Base-by-base conservation (phyloP, 306 rosid species). In the Ammopiptanthus mongolicus region DNA sequence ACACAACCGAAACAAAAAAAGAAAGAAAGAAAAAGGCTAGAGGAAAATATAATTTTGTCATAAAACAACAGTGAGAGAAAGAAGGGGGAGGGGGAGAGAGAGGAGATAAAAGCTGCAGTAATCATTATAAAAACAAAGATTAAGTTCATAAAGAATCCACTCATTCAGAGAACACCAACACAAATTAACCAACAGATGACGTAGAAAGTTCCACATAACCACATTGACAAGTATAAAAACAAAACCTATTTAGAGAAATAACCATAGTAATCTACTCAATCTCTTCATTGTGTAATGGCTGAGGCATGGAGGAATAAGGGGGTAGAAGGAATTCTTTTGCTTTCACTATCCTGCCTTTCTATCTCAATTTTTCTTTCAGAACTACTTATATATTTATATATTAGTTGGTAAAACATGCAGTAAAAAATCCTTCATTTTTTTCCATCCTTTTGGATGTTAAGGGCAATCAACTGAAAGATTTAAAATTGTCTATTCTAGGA, bases 101-200 rank as follows among this genome's bases (percentile, higher is more conserved):
- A n/a, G n/a, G n/a, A n/a, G n/a, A n/a, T n/a, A 34, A 34, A 34
- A 34, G 0, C 39, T 2, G 5, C 39, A 34, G 8, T 6, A 5
- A 34, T 6, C 39, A 34, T 34, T 34, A 34, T 34, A 6, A 4
- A 34, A 34, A 34, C 39, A 34, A 34, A 34, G 39, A 34, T 34
- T 34, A 8, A n/a, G n/a, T n/a, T n/a, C 39, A 5, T 34, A 76
- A 46, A 6, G 14, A 55, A 69, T 58, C 12, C 2, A 19, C 25
- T 29, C 50, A 39, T 29, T 37, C 22, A 65, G 73, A 59, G 19
- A 60, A 65, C 39, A 50, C 28, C 23, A 39, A 22, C 9, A 52
- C 33, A 63, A 62, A 44, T 22, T 5, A 83, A 74, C 57, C 66
- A 52, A 44, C 15, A 69, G n/a, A n/a, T n/a, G n/a, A n/a, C n/a